These are phyloP conservation scores for Candida pini DNA, from an alignment of 805 yeast genomes.

Conservation along the genomic window DNA sequence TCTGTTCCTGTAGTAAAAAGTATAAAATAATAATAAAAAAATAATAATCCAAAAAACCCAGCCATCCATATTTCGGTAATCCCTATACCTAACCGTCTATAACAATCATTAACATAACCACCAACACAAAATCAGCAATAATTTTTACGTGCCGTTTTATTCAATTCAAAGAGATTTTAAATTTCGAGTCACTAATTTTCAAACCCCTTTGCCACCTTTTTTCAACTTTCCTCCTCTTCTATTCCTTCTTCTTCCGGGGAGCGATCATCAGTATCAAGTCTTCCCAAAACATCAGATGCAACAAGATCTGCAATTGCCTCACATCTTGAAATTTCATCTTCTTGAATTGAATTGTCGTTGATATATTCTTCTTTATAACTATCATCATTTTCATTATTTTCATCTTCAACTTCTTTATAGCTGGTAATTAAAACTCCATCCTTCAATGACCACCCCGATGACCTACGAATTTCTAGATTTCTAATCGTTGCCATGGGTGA, in stretches of 20 bases:
- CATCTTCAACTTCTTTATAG: conserved; percentile 1
- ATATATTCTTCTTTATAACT: background rate
- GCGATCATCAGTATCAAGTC: conserved; percentile 5
- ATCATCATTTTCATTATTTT: background rate
- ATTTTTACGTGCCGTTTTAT: no score
- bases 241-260: background rate
- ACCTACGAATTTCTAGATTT: background rate
- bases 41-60: no score
- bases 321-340: conserved; percentile 5
- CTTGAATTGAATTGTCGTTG: background rate
- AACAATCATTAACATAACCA: no score
- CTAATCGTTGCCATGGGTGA: background rate
- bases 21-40: no score
- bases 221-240: background rate
- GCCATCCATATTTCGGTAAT: no score
- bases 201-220: no score
- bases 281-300: conserved; percentile 19
- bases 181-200: no score
- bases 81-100: no score
- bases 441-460: conserved; percentile 13
- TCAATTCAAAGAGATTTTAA: no score
- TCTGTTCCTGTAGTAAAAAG: no score
- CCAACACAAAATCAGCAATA: no score
- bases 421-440: conserved; percentile 11
- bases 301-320: conserved; percentile 18